Base-by-base conservation (phyloP, 1,139 yeast genomes). In the Tardiomyces depauwii region DNA sequence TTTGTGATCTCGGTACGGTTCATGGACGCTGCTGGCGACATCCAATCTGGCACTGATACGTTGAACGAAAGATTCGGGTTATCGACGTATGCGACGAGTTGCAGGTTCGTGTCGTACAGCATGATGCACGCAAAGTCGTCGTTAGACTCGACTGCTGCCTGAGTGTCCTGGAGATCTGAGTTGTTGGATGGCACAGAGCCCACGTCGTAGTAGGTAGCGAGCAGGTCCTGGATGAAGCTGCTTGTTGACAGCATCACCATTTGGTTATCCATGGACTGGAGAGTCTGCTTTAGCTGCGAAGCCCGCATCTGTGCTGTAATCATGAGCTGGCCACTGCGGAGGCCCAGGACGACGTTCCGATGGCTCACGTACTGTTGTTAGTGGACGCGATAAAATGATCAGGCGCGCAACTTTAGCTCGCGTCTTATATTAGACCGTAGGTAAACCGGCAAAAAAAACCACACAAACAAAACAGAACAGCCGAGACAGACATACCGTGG, bases 281-380 rank as follows among this genome's bases (percentile, higher is more conserved):
- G 64, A 33, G 78, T 76, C 63, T 86, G 95, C 45, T 74, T 72
- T 18, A 87, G 73, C 62, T 88, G 96, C 1, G 91, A 77, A 1
- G 89, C 77, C 60, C 85, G 86, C 51, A 87, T 69, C 57, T 85
- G 87, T 5, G 95, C 83, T 19, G 86, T 84, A 41, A 86, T 84
- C 55, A 76, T 79, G 30, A 88, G 67, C 50, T 91, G 73, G 49
- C 84, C 88, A 2, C 80, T 75, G 55, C 94, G 71, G 45, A 85
- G 67, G 45, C 73, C 66, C 45, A 79, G 72, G 51, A 82, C 76
- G 50, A 80, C 81, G 14, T 69, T 62, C 16, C 87, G 77, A 59
- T 83, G 85, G 62, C 84, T 54, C 41, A 85, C 5, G 80, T 75
- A 47, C 88, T 19, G 25, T 43, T 13, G 25, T 30, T 27, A 45